Percentiles rank a stretch among this genome's conserved stretches.
phyloP scores from a whole-genome alignment of 768 basidiomycete species.

The Auriscalpium orientale region DNA sequence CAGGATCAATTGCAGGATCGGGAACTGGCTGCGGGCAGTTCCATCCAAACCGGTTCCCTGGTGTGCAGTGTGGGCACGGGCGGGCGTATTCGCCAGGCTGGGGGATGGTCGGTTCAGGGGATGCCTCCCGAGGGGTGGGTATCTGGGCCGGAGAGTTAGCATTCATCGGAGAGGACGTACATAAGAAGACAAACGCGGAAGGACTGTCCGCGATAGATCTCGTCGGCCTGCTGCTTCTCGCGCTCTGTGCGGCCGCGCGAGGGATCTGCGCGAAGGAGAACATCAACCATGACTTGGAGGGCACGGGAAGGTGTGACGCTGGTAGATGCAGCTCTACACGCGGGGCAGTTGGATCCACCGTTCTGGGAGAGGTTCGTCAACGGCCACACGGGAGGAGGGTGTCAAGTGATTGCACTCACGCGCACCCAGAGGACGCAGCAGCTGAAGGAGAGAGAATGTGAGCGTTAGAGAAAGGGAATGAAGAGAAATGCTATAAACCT shows the following conservation, averaged over 20 bases:
- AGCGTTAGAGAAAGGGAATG: not conserved
- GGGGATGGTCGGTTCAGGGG: slow-evolving; percentile 69
- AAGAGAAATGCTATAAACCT: slow-evolving; percentile 40
- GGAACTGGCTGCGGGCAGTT: slow-evolving; percentile 72
- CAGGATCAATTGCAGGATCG: slow-evolving; percentile 61
- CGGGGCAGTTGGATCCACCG: slow-evolving; percentile 78
- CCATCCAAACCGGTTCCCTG: slow-evolving; percentile 72
- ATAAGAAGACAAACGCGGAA: slow-evolving; percentile 48
- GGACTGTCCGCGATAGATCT: slow-evolving; percentile 60
- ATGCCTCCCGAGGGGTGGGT: slow-evolving; percentile 65
- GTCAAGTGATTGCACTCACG: slow-evolving; percentile 41
- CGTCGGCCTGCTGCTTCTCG: slow-evolving; percentile 77
- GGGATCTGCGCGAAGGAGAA: slow-evolving; percentile 64
- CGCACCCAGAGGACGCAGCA: slow-evolving; percentile 80
- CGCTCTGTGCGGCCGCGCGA: slow-evolving; percentile 57
- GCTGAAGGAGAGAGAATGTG: slow-evolving; percentile 30
- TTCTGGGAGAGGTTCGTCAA: slow-evolving; percentile 40
- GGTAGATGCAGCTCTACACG: slow-evolving; percentile 65
- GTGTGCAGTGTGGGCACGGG: slow-evolving; percentile 73
- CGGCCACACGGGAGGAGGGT: slow-evolving; percentile 1
- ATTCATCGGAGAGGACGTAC: not conserved
- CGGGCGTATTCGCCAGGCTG: slow-evolving; percentile 57
- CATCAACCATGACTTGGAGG: slow-evolving; percentile 65
- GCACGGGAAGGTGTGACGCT: slow-evolving; percentile 66
- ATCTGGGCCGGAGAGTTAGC: slow-evolving; percentile 36